phyloP scores from a whole-genome alignment of 768 basidiomycete species.

The Psilocybe tampanensis region DNA sequence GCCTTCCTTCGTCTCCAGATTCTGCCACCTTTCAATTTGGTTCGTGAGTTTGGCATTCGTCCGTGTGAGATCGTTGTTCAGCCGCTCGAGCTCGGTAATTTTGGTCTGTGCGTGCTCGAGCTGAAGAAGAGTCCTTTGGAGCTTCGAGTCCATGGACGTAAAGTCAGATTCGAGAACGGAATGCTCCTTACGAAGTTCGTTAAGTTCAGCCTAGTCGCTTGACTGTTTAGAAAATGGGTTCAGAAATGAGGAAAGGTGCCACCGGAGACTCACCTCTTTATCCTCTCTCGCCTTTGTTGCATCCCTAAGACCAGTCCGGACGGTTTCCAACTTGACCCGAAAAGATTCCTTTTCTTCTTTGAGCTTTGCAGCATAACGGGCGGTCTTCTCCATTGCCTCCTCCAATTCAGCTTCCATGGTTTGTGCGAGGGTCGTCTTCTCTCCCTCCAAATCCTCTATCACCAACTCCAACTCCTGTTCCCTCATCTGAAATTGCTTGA shows the following conservation, averaged over 20 bases:
- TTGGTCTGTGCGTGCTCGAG: constrained; percentile 57
- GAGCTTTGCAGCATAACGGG: constrained; percentile 36
- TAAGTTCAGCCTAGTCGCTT: constrained; percentile 35
- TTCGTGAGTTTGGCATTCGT: constrained; percentile 55
- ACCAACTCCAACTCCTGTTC: constrained; percentile 62
- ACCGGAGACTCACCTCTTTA: constrained; percentile 40
- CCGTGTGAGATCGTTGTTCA: constrained; percentile 60
- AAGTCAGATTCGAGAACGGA: constrained; percentile 49
- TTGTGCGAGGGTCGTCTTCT: constrained; percentile 32
- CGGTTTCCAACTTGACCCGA: not conserved
- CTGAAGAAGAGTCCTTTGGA: constrained; percentile 60
- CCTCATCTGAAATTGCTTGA: constrained; percentile 66
- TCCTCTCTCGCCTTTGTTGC: constrained; percentile 46
- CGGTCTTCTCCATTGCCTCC: constrained; percentile 39
- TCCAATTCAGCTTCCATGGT: constrained; percentile 54
- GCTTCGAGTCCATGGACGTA: constrained; percentile 48
- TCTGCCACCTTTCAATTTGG: constrained; percentile 73
- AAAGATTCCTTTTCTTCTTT: constrained; percentile 33
- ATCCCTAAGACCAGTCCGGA: constrained; percentile 13
- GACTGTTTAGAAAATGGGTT: not conserved
- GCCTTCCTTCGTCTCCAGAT: constrained; percentile 63
- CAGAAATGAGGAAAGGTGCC: not conserved
- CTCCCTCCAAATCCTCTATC: constrained; percentile 54
- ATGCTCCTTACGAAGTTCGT: constrained; percentile 49
- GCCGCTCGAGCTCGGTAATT: constrained; percentile 54